A percentile compares a stretch with the other conserved stretches of the same genome.
Conservation (phyloP, 371 early-diverging fungal species). For the Mucor racemosus region DNA sequence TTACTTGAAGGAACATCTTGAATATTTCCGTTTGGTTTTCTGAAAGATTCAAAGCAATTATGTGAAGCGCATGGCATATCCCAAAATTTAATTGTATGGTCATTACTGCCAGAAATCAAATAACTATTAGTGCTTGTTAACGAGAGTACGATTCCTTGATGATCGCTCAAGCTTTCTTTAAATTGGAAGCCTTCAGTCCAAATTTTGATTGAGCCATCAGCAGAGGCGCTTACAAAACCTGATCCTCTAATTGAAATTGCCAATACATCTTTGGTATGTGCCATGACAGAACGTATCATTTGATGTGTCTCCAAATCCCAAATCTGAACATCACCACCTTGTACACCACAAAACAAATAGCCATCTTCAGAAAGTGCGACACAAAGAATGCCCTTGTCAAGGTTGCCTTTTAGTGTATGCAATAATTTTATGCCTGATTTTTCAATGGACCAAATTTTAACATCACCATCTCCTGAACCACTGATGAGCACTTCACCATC, state of each 20-base stretch:
- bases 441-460: slow-evolving; percentile 71
- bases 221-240: slow-evolving; percentile 72
- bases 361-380: slow-evolving; percentile 71
- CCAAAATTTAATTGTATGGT: slow-evolving; percentile 69
- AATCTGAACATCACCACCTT: slow-evolving; percentile 77
- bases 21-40: slow-evolving; percentile 22
- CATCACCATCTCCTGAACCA: slow-evolving; percentile 84
- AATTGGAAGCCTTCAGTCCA: slow-evolving; percentile 78
- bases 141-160: slow-evolving; percentile 69
- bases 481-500: slow-evolving; percentile 80
- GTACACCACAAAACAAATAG: slow-evolving; percentile 76
- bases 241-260: slow-evolving; percentile 56
- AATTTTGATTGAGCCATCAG: slow-evolving; percentile 71
- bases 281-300: slow-evolving; percentile 69
- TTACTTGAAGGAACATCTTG: slow-evolving; percentile 45
- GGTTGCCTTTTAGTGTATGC: slow-evolving; percentile 56
- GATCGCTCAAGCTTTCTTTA: slow-evolving; percentile 63
- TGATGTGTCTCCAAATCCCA: slow-evolving; percentile 84
- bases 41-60: slow-evolving; percentile 30
- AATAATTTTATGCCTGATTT: slow-evolving; percentile 46
- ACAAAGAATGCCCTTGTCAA: slow-evolving; percentile 66
- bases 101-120: slow-evolving; percentile 73
- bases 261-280: slow-evolving; percentile 74
- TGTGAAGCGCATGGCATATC: slow-evolving; percentile 32
- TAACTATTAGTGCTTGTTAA: slow-evolving; percentile 59